phyloP scores from a whole-genome alignment of 2,329 filamentous ascomycete species.

The Cladosporium sp. region DNA sequence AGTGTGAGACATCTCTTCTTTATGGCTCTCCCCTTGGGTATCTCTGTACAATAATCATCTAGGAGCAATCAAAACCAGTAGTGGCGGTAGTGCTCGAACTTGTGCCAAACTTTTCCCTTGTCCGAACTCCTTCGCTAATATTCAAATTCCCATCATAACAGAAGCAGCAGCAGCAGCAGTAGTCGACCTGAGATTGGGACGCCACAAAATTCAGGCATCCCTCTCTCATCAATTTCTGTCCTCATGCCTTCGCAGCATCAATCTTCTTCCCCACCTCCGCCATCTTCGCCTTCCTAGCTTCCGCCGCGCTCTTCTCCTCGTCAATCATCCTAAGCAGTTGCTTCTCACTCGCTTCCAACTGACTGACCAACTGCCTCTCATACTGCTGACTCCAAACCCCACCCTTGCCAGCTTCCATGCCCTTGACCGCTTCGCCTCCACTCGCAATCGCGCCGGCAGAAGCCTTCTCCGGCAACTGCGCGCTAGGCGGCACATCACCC shows the following conservation, averaged over 20 bases:
- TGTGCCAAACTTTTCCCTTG: not conserved
- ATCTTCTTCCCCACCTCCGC: slow-evolving; percentile 23
- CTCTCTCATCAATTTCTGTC: not conserved
- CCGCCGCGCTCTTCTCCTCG: slow-evolving; percentile 27
- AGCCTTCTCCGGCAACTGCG: slow-evolving; percentile 67
- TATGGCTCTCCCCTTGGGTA: too few relatives aligned
- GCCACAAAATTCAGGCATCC: not conserved
- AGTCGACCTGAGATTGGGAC: too few relatives aligned
- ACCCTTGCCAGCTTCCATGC: slow-evolving; percentile 58
- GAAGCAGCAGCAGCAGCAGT: too few relatives aligned
- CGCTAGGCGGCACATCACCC: slow-evolving; percentile 58
- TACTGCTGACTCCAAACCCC: slow-evolving; percentile 44
- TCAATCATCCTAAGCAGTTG: slow-evolving; percentile 48
- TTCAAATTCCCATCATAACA: not conserved
- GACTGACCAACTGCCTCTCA: slow-evolving; percentile 28
- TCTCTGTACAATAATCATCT: too few relatives aligned
- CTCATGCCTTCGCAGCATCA: slow-evolving; percentile 14
- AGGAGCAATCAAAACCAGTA: too few relatives aligned
- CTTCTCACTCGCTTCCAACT: slow-evolving; percentile 56
- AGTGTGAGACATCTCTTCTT: too few relatives aligned
- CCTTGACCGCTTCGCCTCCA: slow-evolving; percentile 54
- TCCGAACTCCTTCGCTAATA: not conserved
- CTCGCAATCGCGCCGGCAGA: not conserved
- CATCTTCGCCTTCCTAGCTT: slow-evolving; percentile 27
- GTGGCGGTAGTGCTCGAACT: too few relatives aligned